Evolutionary conservation across 768 basidiomycete species (phyloP).

Genomic region (Mycena galopus): DNA sequence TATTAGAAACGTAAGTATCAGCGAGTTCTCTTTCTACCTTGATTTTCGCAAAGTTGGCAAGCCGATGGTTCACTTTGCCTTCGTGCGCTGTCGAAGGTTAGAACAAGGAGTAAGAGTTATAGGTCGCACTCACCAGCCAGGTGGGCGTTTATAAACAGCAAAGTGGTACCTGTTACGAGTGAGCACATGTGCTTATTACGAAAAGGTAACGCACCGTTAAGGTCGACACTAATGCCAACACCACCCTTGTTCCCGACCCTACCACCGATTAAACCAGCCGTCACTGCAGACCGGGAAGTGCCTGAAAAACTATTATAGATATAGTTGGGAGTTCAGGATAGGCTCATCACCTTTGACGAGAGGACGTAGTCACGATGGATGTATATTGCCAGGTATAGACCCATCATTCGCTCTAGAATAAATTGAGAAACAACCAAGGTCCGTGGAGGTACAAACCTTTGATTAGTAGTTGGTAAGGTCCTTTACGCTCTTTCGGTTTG

Average conservation of each 20-base stretch:
- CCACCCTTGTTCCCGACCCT: constrained; percentile 94
- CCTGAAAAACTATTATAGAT: constrained; percentile 52
- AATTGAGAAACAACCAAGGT: not conserved
- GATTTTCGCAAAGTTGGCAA: constrained; percentile 91
- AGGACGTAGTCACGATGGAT: constrained; percentile 74
- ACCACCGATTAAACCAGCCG: constrained; percentile 91
- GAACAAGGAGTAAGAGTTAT: not conserved
- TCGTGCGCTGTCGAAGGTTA: constrained; percentile 70
- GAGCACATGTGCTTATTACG: not conserved
- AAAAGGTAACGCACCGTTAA: constrained; percentile 68
- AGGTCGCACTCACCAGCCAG: constrained; percentile 72
- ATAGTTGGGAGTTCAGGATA: constrained; percentile 25
- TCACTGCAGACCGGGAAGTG: constrained; percentile 84
- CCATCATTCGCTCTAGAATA: constrained; percentile 81
- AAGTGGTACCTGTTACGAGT: constrained; percentile 51
- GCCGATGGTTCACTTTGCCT: constrained; percentile 79
- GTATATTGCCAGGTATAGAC: constrained; percentile 84
- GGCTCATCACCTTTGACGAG: constrained; percentile 68
- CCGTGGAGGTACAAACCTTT: constrained; percentile 61
- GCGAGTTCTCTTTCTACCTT: constrained; percentile 62
- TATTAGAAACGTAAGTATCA: not conserved
- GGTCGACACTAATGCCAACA: constrained; percentile 89
- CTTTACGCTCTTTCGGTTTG: constrained; percentile 62
- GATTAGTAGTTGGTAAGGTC: constrained; percentile 86
- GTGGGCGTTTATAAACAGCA: constrained; percentile 93